These are phyloP conservation scores for Kalmusia sp. DNA, from an alignment of 2,329 filamentous ascomycete genomes.

Conservation along the genomic window DNA sequence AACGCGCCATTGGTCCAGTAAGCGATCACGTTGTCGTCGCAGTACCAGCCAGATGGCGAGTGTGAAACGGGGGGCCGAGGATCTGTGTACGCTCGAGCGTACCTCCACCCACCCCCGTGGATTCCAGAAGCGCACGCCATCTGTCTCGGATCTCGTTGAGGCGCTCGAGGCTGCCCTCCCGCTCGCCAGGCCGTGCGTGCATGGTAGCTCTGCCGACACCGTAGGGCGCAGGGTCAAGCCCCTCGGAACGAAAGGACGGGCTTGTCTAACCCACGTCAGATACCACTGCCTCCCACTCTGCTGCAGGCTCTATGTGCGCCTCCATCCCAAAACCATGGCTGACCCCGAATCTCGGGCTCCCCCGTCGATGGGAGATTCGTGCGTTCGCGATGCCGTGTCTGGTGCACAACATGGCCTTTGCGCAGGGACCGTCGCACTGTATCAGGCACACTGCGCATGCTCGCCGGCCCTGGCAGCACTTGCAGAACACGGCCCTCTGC, in stretches of 20 bases:
- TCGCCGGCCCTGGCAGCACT: constrained; percentile 19
- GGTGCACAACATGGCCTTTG: constrained; percentile 25
- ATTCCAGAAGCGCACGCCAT: constrained; percentile 13
- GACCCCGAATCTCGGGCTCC: constrained; percentile 27
- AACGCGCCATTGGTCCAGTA: constrained; percentile 1
- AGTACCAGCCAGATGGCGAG: neutral
- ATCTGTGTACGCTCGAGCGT: neutral
- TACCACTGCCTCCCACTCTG: constrained; percentile 20
- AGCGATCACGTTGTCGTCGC: constrained; percentile 10
- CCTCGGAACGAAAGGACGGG: constrained; percentile 19
- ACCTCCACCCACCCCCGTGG: constrained; percentile 8
- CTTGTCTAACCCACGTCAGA: constrained; percentile 33
- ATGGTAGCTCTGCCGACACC: constrained; percentile 20
- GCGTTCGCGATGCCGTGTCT: constrained; percentile 23
- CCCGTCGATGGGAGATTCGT: constrained; percentile 19
- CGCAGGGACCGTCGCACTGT: constrained; percentile 19
- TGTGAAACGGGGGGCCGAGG: neutral
- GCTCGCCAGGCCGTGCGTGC: constrained; percentile 9
- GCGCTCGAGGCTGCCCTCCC: constrained; percentile 7
- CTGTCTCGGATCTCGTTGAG: constrained; percentile 21
- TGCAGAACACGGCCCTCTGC: constrained; percentile 18
- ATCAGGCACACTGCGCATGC: constrained; percentile 18
- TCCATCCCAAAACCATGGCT: constrained; percentile 39
- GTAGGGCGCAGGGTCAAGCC: constrained; percentile 12
- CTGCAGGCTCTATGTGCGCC: constrained; percentile 15